Percentiles rank a stretch among this genome's conserved stretches.
Evolutionary conservation across 192 early-diverging fungal species (phyloP).

Genomic region (Linnemannia zychae): DNA sequence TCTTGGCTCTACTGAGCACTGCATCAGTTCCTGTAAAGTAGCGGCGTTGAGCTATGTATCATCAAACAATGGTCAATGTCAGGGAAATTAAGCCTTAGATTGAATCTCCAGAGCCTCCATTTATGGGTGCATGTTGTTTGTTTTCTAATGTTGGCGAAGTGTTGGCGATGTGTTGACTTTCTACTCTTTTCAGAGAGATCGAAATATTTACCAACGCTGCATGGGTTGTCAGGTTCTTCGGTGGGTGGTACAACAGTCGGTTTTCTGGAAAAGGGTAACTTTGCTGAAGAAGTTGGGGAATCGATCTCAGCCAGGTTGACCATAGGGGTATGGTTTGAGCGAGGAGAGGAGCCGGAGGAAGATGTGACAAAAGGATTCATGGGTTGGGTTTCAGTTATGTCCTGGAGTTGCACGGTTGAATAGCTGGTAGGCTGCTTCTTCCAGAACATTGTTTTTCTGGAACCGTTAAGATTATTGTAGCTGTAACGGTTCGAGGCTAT

Average conservation of each 20-base stretch:
- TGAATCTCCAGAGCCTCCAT: not conserved
- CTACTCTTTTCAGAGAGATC: not conserved
- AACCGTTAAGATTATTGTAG: not conserved
- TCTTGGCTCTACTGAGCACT: conserved; percentile 1
- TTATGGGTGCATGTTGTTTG: not conserved
- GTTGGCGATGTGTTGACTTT: not conserved
- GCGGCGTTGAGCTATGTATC: conserved; percentile 5
- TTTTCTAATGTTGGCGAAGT: not conserved
- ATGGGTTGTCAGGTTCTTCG: not conserved
- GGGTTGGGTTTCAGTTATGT: conserved; percentile 11
- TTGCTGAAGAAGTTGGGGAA: not conserved
- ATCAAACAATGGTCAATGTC: not conserved
- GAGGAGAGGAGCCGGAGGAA: not conserved
- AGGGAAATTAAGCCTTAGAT: not conserved
- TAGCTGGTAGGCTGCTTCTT: conserved; percentile 2
- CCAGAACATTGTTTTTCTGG: conserved; percentile 13
- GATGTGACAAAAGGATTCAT: not conserved
- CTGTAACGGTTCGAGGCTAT: not conserved
- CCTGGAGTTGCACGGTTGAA: conserved; percentile 18
- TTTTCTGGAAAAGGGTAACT: not conserved
- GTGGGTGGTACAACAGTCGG: not conserved
- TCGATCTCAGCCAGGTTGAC: conserved; percentile 10
- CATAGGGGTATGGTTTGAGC: not conserved
- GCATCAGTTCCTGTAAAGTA: conserved; percentile 14
- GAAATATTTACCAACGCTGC: conserved; percentile 7